phyloP scores from a whole-genome alignment of 2,329 filamentous ascomycete genomes.

The Monosporascus sp. region DNA sequence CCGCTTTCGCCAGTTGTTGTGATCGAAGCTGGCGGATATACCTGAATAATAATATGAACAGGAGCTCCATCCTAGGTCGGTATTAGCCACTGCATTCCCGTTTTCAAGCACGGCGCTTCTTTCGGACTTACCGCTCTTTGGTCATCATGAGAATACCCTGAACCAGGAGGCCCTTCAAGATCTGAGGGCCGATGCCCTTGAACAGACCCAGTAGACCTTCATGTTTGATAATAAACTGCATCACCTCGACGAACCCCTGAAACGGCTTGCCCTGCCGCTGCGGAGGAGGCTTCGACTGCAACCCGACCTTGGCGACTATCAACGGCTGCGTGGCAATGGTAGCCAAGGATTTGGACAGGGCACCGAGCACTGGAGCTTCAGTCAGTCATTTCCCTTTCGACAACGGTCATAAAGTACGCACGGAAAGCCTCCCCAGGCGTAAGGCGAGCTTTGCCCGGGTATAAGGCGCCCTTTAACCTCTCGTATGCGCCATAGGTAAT shows the following conservation, averaged over 20 bases:
- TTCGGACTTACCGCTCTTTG: conserved; percentile 71
- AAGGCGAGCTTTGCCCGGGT: conserved; percentile 69
- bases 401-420: conserved; percentile 43
- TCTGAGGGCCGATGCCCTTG: conserved; percentile 93
- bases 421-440: conserved; percentile 85
- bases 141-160: conserved; percentile 99
- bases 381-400: conserved; percentile 8
- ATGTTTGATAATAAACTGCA: conserved; percentile 86
- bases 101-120: neutral
- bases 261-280: conserved; percentile 84
- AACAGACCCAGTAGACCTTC: conserved; percentile 83
- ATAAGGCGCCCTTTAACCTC: conserved; percentile 71
- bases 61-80: conserved; percentile 66
- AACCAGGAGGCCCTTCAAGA: conserved; percentile 86
- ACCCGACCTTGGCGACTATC: conserved; percentile 94
- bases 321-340: conserved; percentile 90
- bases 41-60: conserved; percentile 80
- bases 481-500: conserved; percentile 98
- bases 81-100: conserved; percentile 6
- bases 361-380: conserved; percentile 65
- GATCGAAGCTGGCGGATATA: conserved; percentile 69
- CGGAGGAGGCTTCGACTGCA: conserved; percentile 88
- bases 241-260: conserved; percentile 88
- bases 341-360: conserved; percentile 86
- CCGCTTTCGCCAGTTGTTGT: conserved; percentile 63